phyloP scores from a whole-genome alignment of 2,329 filamentous ascomycete genomes.

The Aspergillus sojae region DNA sequence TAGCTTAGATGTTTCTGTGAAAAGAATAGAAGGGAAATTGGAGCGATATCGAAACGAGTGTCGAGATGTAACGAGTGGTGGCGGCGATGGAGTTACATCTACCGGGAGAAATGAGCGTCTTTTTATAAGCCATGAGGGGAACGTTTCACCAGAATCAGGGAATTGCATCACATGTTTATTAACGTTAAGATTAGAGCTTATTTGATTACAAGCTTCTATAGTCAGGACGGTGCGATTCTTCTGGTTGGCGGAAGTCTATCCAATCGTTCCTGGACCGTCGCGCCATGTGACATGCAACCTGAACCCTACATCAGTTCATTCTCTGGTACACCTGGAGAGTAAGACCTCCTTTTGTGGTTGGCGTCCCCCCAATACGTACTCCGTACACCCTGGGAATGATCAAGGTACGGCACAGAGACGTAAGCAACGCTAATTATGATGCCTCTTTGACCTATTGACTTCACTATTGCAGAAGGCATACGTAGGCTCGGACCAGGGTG shows the following conservation, averaged over 20 bases:
- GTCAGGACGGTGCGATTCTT: background rate
- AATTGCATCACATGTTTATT: slow-evolving; percentile 4
- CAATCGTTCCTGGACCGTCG: background rate
- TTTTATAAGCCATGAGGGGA: background rate
- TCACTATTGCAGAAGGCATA: background rate
- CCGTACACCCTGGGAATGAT: background rate
- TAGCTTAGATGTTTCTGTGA: background rate
- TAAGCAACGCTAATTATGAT: background rate
- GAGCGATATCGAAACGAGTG: background rate
- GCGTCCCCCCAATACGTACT: background rate
- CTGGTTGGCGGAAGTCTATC: background rate
- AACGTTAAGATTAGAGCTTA: background rate
- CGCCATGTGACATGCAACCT: background rate
- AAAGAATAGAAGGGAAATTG: background rate
- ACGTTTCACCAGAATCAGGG: background rate
- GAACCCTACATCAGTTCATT: background rate
- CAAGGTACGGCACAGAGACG: background rate
- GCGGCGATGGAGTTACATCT: background rate
- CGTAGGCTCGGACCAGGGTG: background rate
- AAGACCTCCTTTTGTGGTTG: background rate
- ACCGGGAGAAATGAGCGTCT: background rate
- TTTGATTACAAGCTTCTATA: background rate
- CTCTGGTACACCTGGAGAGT: background rate
- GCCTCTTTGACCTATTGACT: background rate
- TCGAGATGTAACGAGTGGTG: slow-evolving; percentile 4